phyloP scores from a whole-genome alignment of 1,139 yeast species.

The Saccharomyces pastorianus region DNA sequence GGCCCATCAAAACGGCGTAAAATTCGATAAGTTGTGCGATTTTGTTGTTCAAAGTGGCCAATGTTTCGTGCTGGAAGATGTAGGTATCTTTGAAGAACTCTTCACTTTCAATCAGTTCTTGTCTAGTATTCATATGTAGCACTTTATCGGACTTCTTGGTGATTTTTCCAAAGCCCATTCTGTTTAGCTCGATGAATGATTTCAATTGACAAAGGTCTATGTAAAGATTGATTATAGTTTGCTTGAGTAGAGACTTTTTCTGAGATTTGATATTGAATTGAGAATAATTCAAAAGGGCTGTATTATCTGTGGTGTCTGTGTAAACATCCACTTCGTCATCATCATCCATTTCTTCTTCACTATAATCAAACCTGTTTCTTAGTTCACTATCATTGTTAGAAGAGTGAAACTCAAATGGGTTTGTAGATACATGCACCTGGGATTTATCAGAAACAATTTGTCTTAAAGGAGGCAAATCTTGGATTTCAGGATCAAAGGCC shows the following conservation, averaged over 20 bases:
- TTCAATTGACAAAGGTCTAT: conserved; percentile 58
- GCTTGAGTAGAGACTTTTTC: conserved; percentile 46
- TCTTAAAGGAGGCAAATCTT: neutral
- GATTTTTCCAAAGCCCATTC: conserved; percentile 61
- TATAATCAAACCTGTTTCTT: conserved; percentile 21
- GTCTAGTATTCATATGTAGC: conserved; percentile 42
- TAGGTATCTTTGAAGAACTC: conserved; percentile 39
- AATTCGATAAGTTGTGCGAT: conserved; percentile 43
- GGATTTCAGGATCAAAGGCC: neutral
- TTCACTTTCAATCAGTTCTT: conserved; percentile 38
- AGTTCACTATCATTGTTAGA: neutral
- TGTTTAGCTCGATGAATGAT: conserved; percentile 57
- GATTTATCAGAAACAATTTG: neutral
- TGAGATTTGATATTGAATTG: conserved; percentile 34
- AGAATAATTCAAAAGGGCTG: conserved; percentile 33
- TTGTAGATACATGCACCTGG: neutral
- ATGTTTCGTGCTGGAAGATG: conserved; percentile 40
- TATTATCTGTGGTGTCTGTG: conserved; percentile 30
- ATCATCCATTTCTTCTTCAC: conserved; percentile 22
- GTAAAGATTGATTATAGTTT: conserved; percentile 47
- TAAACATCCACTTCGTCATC: conserved; percentile 31
- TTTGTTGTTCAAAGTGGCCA: conserved; percentile 39
- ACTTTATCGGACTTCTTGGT: conserved; percentile 65
- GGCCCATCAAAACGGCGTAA: conserved; percentile 37
- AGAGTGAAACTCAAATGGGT: neutral